Conservation (phyloP, 208 protist genomes). For the Trypanosoma vivax region DNA sequence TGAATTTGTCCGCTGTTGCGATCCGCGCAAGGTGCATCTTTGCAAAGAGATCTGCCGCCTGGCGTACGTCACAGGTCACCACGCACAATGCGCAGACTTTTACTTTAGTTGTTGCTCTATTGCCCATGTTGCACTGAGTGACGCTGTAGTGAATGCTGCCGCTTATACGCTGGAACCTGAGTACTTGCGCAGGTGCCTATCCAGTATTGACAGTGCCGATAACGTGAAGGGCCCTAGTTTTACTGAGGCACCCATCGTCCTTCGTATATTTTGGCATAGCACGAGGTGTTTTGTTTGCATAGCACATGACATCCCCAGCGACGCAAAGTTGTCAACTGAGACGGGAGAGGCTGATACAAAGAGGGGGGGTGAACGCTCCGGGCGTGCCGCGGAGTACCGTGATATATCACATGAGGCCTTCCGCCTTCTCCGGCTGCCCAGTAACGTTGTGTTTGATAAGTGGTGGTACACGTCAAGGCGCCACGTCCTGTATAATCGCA, state of each 20-base stretch:
- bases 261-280: slow-evolving; percentile 28
- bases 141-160: slow-evolving; percentile 18
- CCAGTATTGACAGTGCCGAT: background rate
- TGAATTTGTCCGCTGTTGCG: slow-evolving; percentile 15
- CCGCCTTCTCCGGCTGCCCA: slow-evolving; percentile 14
- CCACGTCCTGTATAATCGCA: slow-evolving; percentile 16
- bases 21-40: slow-evolving; percentile 16
- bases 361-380: background rate
- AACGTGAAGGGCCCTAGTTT: background rate
- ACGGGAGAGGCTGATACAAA: background rate
- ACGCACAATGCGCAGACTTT: slow-evolving; percentile 27
- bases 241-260: background rate
- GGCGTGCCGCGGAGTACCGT: slow-evolving; percentile 9
- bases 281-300: slow-evolving; percentile 14
- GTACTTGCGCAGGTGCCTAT: slow-evolving; percentile 19
- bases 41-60: slow-evolving; percentile 23
- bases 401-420: slow-evolving; percentile 10
- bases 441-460: slow-evolving; percentile 10
- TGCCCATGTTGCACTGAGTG: slow-evolving; percentile 7
- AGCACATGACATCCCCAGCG: background rate
- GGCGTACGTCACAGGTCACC: slow-evolving; percentile 15
- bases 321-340: background rate
- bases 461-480: slow-evolving; percentile 24
- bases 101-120: slow-evolving; percentile 22
- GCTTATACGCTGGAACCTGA: slow-evolving; percentile 11